Base-by-base conservation (phyloP, 352 stramenopile genomes). In the Thalassiosira tumida region DNA sequence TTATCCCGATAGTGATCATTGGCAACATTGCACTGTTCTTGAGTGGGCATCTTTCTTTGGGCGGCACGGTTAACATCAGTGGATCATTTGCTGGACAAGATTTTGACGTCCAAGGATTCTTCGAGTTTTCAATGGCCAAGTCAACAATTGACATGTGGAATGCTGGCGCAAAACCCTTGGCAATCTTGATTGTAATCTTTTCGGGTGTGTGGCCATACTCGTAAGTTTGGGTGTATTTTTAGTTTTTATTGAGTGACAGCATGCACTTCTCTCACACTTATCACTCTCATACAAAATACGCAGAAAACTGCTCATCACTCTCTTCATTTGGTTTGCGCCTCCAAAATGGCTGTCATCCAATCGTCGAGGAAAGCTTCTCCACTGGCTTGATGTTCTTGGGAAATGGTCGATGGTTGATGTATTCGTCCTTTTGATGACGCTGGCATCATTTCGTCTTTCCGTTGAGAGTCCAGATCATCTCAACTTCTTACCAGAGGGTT, bases 321-420 rank as follows among this genome's bases (percentile, higher is more conserved):
- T 97, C 6, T 81, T 91, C 40, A 38, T 96, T 41, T 97, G 96
- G 96, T 96, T 97, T 85, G 40, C 92, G 40, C 94, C 96, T 41
- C 59, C 94, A 35, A 90, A 35, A 33, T 70, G 79, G 51, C 17
- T 96, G 14, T 93, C 94, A n/a, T 93, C 90, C 7, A 90, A 94
- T 33, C 74, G 84, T n/a, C 54, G 95, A 50, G 95, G 94, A 43
- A 93, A 88, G n/a, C 88, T 96, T 50, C 75, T 97, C 0, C 62
- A 93, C 47, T 97, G 95, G 95, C 82, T 97, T 43, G 96, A 97
- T 91, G 77, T 91, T 29, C 76, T 97, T 38, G 96, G 90, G 43
- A 97, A 97, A 89, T 97, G 96, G 95, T 94, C 79, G 21, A 96
- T 97, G 82, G 88, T 97, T 37, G 95, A 97, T 92, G 94, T 97